Conservation (phyloP, 2,329 filamentous ascomycete species). For the Botrytis byssoidea region DNA sequence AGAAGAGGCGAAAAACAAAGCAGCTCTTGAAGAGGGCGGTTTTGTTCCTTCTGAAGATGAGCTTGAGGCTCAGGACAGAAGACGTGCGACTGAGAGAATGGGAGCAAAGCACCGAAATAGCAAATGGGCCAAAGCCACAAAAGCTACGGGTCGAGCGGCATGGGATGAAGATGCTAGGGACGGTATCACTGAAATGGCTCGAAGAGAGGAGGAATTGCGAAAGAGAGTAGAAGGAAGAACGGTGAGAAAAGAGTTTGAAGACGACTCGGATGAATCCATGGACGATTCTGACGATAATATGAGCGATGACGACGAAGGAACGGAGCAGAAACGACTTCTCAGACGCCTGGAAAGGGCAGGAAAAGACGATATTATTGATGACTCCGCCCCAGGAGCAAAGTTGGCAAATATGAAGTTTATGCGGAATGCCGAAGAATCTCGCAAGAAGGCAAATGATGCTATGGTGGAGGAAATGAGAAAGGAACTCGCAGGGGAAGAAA, state of each 20-base stretch:
- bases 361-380: conserved; percentile 48
- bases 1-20: conserved; percentile 54
- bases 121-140: conserved; percentile 70
- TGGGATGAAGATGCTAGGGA: conserved; percentile 71
- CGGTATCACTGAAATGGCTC: conserved; percentile 62
- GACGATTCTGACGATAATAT: conserved; percentile 58
- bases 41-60: conserved; percentile 63
- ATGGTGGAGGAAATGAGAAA: conserved; percentile 67
- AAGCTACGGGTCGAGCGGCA: conserved; percentile 59
- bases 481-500: conserved; percentile 65
- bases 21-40: conserved; percentile 57
- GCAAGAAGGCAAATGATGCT: conserved; percentile 78
- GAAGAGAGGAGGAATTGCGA: conserved; percentile 64
- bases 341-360: conserved; percentile 48
- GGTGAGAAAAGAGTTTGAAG: conserved; percentile 45
- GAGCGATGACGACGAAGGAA: conserved; percentile 50
- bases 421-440: conserved; percentile 78
- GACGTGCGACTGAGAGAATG: conserved; percentile 68
- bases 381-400: conserved; percentile 57
- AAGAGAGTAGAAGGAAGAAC: conserved; percentile 64
- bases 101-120: conserved; percentile 67
- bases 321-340: conserved; percentile 50
- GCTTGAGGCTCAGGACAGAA: conserved; percentile 60
- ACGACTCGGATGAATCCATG: conserved; percentile 51
- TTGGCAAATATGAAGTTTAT: conserved; percentile 91